These are phyloP conservation scores for Botrytis byssoidea DNA, from an alignment of 2,329 filamentous ascomycete genomes.

Conservation along the genomic window DNA sequence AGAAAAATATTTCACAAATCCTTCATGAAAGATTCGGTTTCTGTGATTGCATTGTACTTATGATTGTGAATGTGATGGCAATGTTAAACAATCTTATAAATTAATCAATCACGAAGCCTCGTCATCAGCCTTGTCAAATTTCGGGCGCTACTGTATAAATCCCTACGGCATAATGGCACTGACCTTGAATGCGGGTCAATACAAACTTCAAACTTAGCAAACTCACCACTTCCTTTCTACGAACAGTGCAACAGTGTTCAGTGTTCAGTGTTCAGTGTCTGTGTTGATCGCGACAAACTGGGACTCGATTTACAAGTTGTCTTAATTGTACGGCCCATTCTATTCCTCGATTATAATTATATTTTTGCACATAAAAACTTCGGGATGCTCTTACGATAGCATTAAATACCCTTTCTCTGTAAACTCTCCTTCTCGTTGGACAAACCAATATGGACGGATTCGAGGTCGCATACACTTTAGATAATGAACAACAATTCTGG, in stretches of 20 bases:
- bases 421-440: not conserved
- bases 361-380: slow-evolving; percentile 12
- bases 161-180: not conserved
- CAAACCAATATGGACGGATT: slow-evolving; percentile 50
- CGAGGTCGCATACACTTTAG: slow-evolving; percentile 66
- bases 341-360: slow-evolving; percentile 16
- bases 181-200: slow-evolving; percentile 7
- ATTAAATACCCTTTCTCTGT: slow-evolving; percentile 20
- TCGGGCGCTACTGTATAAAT: not conserved
- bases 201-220: slow-evolving; percentile 15
- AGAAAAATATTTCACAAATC: not conserved
- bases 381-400: slow-evolving; percentile 36
- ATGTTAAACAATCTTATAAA: not conserved
- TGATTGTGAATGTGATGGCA: not conserved
- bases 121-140: slow-evolving; percentile 11
- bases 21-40: not conserved
- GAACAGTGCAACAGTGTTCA: slow-evolving; percentile 14
- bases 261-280: slow-evolving; percentile 14
- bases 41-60: not conserved
- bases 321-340: not conserved
- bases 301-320: slow-evolving; percentile 1
- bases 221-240: slow-evolving; percentile 5
- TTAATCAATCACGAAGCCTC: not conserved
- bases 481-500: slow-evolving; percentile 88
- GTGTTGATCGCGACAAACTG: slow-evolving; percentile 21